These are phyloP conservation scores for Pyrus communis DNA, from an alignment of 306 rosid genomes.

Conservation along the genomic window DNA sequence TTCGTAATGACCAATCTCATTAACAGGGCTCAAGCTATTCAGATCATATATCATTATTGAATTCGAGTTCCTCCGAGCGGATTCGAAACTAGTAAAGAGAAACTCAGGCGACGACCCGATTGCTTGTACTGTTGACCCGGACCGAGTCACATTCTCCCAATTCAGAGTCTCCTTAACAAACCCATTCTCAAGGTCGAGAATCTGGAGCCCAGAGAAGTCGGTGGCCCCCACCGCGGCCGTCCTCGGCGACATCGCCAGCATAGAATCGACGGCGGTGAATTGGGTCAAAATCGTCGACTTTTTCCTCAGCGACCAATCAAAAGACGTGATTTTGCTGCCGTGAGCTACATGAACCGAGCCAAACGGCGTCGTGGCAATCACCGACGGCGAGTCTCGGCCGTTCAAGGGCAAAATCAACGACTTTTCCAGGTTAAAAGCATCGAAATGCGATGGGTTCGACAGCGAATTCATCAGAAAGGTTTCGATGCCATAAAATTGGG, in stretches of 20 bases:
- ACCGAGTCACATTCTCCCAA: slow-evolving; percentile 84
- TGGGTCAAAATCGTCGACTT: slow-evolving; percentile 74
- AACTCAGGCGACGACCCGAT: slow-evolving; percentile 56
- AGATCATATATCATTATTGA: slow-evolving; percentile 69
- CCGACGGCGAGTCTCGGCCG: slow-evolving; percentile 73
- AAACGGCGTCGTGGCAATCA: slow-evolving; percentile 53
- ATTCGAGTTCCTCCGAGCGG: slow-evolving; percentile 75
- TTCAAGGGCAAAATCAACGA: slow-evolving; percentile 47
- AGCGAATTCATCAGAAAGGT: slow-evolving; percentile 46
- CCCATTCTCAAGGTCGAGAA: slow-evolving; percentile 56
- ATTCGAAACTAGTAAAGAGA: slow-evolving; percentile 77
- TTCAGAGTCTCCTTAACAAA: slow-evolving; percentile 37
- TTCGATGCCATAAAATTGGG: slow-evolving; percentile 77
- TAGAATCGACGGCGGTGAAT: slow-evolving; percentile 79
- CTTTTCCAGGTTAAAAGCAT: slow-evolving; percentile 74
- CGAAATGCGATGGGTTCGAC: slow-evolving; percentile 75
- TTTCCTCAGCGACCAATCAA: slow-evolving; percentile 80
- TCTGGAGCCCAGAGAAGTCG: slow-evolving; percentile 81
- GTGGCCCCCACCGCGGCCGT: slow-evolving; percentile 85
- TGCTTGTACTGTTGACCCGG: slow-evolving; percentile 86
- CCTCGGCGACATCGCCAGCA: slow-evolving; percentile 56
- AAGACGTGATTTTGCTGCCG: slow-evolving; percentile 85
- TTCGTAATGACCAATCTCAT: slow-evolving; percentile 63
- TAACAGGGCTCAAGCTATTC: slow-evolving; percentile 30
- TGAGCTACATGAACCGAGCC: slow-evolving; percentile 82